Conservation (phyloP, 805 yeast species). For the Candida nemodendra region DNA sequence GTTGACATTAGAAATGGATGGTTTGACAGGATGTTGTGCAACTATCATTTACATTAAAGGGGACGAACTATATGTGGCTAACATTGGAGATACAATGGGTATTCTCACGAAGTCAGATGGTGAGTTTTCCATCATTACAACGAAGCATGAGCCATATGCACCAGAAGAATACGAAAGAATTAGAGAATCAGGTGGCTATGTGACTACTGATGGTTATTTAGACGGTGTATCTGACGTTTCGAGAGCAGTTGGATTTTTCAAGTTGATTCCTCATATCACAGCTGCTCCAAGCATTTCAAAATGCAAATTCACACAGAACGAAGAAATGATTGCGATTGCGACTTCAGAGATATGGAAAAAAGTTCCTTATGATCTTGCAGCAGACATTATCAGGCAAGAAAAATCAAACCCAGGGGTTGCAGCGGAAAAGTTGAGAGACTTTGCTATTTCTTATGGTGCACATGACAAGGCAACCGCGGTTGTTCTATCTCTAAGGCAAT, state of each 20-base stretch:
- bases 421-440: conserved; percentile 90
- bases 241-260: conserved; percentile 89
- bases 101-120: conserved; percentile 79
- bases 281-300: conserved; percentile 81
- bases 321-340: conserved; percentile 83
- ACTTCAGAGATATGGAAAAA: conserved; percentile 83
- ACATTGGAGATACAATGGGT: conserved; percentile 88
- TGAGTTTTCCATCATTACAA: conserved; percentile 68
- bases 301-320: conserved; percentile 59
- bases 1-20: conserved; percentile 63
- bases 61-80: conserved; percentile 71
- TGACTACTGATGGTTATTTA: conserved; percentile 76
- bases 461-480: conserved; percentile 74
- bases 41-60: conserved; percentile 79
- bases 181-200: conserved; percentile 88
- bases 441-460: conserved; percentile 91
- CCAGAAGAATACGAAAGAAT: conserved; percentile 80
- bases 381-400: conserved; percentile 83
- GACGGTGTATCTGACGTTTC: conserved; percentile 84
- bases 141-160: conserved; percentile 80
- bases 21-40: conserved; percentile 78
- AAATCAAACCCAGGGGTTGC: conserved; percentile 84
- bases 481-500: conserved; percentile 68
- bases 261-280: conserved; percentile 81
- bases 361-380: conserved; percentile 79